phyloP scores from a whole-genome alignment of 129 eudicot genomes.

The Flaveria robusta region DNA sequence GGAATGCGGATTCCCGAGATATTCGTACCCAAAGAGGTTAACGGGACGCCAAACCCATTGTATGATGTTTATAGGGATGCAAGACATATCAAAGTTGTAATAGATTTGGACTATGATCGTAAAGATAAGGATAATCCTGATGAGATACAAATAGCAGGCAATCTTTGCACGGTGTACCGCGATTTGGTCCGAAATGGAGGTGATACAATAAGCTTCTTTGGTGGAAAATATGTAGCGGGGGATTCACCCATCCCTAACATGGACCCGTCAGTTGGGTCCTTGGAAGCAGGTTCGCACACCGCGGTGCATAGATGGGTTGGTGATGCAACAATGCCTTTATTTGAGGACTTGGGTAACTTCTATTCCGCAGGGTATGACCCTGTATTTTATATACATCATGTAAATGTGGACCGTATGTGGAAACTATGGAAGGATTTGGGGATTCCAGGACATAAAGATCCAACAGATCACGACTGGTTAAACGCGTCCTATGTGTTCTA shows the following conservation, averaged over 20 bases:
- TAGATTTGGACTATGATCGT: conserved; percentile 26
- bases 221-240: conserved; percentile 36
- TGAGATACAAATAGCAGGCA: not conserved
- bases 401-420: conserved; percentile 49
- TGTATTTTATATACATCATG: conserved; percentile 44
- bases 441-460: conserved; percentile 27
- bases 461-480: conserved; percentile 39
- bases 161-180: conserved; percentile 33
- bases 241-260: not conserved
- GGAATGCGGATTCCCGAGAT: conserved; percentile 43
- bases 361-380: conserved; percentile 52
- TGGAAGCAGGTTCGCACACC: conserved; percentile 34
- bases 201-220: conserved; percentile 32
- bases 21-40: not conserved
- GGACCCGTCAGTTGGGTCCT: conserved; percentile 24
- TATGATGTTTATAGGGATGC: conserved; percentile 27
- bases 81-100: not conserved
- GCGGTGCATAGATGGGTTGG: conserved; percentile 42
- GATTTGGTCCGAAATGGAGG: conserved; percentile 31
- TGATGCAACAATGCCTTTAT: conserved; percentile 13
- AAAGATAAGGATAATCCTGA: not conserved
- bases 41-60: not conserved
- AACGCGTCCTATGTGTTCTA: conserved; percentile 48
- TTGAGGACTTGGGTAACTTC: conserved; percentile 53
- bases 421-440: conserved; percentile 31